Conservation (phyloP, 768 basidiomycete genomes). For the Lentinula boryana region DNA sequence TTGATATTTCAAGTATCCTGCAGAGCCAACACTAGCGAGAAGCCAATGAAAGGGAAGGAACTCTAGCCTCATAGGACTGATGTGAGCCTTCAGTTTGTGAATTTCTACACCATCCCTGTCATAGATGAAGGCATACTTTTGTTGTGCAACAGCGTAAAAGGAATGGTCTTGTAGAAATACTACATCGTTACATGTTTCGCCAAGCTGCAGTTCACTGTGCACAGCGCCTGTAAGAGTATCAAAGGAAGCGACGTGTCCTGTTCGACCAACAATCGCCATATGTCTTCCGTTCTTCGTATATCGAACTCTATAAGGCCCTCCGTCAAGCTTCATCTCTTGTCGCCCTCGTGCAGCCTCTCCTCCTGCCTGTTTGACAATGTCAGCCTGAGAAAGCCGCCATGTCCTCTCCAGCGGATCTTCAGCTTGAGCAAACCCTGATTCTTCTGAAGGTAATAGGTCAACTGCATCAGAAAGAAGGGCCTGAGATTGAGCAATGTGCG, state of each 20-base stretch:
- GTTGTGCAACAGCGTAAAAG: conserved; percentile 92
- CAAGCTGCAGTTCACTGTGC: conserved; percentile 82
- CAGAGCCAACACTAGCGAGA: conserved; percentile 77
- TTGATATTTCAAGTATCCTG: conserved; percentile 93
- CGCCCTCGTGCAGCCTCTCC: conserved; percentile 72
- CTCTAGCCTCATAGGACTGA: conserved; percentile 87
- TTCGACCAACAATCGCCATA: conserved; percentile 76
- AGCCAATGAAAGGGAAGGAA: conserved; percentile 97
- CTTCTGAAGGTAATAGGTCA: conserved; percentile 54
- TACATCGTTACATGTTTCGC: conserved; percentile 89
- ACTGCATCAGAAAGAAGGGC: conserved; percentile 65
- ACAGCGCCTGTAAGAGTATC: conserved; percentile 88
- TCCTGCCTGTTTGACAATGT: conserved; percentile 62
- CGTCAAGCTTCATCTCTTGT: conserved; percentile 76
- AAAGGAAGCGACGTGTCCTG: conserved; percentile 88
- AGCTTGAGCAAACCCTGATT: conserved; percentile 66
- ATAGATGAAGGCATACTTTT: conserved; percentile 94
- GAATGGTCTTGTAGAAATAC: conserved; percentile 91
- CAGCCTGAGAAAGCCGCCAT: conserved; percentile 81
- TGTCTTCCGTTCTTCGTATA: conserved; percentile 92
- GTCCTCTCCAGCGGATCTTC: conserved; percentile 84
- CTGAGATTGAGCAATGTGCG: conserved; percentile 57
- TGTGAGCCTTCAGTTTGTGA: conserved; percentile 75
- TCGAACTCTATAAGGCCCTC: conserved; percentile 77
- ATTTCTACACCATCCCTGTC: conserved; percentile 92